These are phyloP conservation scores for Toxoplasma gondii DNA, from an alignment of 169 alveolate genomes.

Conservation along the genomic window DNA sequence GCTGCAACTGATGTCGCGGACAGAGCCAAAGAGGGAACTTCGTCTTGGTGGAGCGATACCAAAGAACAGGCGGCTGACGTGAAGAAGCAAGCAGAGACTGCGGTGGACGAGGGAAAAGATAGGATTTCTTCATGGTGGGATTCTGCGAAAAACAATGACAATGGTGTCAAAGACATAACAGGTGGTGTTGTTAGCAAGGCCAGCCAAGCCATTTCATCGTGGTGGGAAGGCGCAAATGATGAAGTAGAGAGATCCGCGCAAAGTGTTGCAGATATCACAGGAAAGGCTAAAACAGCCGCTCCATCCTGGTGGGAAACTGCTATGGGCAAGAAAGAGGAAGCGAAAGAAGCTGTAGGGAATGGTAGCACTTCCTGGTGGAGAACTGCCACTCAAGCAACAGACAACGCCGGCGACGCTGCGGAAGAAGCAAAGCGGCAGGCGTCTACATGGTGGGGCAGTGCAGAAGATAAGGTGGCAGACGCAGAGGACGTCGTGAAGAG, in stretches of 20 bases:
- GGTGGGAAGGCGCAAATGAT: not conserved
- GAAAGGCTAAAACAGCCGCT: not conserved
- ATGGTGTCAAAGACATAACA: not conserved
- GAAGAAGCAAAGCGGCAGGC: not conserved
- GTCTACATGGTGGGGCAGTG: not conserved
- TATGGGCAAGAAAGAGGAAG: not conserved
- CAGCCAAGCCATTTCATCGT: not conserved
- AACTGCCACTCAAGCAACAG: not conserved
- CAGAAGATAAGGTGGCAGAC: not conserved
- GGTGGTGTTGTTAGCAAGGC: not conserved
- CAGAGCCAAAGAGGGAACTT: not conserved
- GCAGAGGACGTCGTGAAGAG: not conserved
- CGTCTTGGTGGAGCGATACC: not conserved
- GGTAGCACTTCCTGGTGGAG: not conserved
- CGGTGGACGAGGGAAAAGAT: not conserved
- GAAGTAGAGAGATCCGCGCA: not conserved
- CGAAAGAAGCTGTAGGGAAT: not conserved
- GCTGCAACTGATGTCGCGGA: not conserved
- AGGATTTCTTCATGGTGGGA: not conserved
- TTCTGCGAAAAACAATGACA: not conserved
- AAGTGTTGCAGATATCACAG: not conserved
- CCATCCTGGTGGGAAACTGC: constrained; percentile 25
- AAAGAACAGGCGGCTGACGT: not conserved
- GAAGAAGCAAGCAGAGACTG: not conserved
- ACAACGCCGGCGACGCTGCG: not conserved